Conservation (phyloP, 2,329 filamentous ascomycete species). For the Leptographium galeiforme region DNA sequence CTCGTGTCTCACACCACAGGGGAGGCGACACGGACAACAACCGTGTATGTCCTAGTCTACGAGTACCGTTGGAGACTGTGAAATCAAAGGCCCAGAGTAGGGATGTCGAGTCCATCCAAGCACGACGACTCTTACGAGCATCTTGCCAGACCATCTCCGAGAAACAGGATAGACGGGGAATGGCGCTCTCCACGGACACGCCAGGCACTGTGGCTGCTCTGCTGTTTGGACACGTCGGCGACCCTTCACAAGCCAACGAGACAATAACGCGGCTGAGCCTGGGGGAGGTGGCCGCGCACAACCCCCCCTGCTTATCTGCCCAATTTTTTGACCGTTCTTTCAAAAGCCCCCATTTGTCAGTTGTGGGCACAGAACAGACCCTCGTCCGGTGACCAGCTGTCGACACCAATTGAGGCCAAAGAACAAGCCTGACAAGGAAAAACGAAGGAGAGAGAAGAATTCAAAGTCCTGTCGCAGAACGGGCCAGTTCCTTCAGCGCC, state of each 20-base stretch:
- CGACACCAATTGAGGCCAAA: neutral
- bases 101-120: no score
- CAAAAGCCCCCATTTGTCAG: neutral
- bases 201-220: neutral
- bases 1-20: neutral
- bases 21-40: neutral
- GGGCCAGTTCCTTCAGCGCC: no score
- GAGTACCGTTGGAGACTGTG: neutral
- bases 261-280: neutral
- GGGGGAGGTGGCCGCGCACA: neutral
- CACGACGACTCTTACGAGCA: no score
- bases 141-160: no score
- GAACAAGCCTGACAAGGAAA: no score
- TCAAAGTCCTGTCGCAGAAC: no score
- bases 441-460: no score
- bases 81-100: neutral
- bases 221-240: neutral
- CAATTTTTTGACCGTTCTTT: neutral
- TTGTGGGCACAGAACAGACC: neutral
- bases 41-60: neutral
- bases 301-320: neutral
- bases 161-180: no score
- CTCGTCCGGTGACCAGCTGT: neutral
- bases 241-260: no score
- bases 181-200: no score